A percentile compares a stretch with the other conserved stretches of the same genome.
phyloP scores from a whole-genome alignment of 495 filamentous ascomycete genomes.

The Chlorociboria aeruginascens region DNA sequence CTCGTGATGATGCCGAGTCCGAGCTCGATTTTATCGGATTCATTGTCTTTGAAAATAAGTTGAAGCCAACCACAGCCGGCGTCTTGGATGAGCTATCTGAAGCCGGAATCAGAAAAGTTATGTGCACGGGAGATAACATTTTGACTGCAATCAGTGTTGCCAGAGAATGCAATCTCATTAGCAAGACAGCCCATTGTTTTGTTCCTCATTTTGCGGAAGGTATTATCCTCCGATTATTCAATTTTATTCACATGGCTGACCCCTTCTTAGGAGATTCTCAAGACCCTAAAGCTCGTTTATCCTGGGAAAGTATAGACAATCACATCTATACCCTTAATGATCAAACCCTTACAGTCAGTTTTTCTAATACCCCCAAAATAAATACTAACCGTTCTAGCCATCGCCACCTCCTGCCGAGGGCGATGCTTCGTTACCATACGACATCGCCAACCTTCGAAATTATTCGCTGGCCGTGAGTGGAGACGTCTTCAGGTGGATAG shows the following conservation, averaged over 20 bases:
- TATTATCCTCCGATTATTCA: slow-evolving; percentile 12
- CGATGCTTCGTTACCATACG: slow-evolving; percentile 78
- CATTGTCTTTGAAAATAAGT: slow-evolving; percentile 97
- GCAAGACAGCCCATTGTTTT: slow-evolving; percentile 73
- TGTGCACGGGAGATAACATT: slow-evolving; percentile 99
- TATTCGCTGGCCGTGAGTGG: slow-evolving; percentile 85
- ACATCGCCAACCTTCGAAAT: slow-evolving; percentile 61
- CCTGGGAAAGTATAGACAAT: slow-evolving; percentile 91
- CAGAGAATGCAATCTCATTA: slow-evolving; percentile 78
- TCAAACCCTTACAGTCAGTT: slow-evolving; percentile 54
- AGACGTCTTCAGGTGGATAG: slow-evolving; percentile 91
- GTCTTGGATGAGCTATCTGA: slow-evolving; percentile 74
- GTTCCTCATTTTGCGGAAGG: slow-evolving; percentile 79
- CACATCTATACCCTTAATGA: slow-evolving; percentile 61
- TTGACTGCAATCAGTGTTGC: slow-evolving; percentile 95
- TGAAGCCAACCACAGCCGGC: slow-evolving; percentile 69
- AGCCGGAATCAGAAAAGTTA: slow-evolving; percentile 80
- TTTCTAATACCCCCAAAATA: background rate
- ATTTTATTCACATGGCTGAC: background rate
- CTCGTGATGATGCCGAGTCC: slow-evolving; percentile 69
- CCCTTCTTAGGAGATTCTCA: slow-evolving; percentile 39
- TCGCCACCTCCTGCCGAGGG: slow-evolving; percentile 50
- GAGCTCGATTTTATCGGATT: slow-evolving; percentile 83
- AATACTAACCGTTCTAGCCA: slow-evolving; percentile 41
- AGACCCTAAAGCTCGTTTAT: slow-evolving; percentile 55